Conservation (phyloP, 148 eudicot genomes). For the Spergularia bocconei region DNA sequence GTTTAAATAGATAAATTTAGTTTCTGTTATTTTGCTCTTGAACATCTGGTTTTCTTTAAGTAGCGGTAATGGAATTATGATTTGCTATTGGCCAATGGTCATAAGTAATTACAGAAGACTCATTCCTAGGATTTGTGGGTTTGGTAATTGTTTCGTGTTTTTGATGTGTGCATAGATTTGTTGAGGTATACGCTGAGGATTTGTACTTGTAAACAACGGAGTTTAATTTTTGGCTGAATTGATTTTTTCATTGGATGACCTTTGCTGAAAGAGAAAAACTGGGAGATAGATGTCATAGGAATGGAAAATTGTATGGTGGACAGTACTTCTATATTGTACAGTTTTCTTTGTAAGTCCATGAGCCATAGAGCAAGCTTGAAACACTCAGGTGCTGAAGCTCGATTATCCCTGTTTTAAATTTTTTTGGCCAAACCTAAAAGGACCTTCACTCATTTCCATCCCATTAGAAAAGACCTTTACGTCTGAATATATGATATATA, state of each 20-base stretch:
- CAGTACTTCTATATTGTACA: not conserved
- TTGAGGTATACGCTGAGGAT: too few species aligned
- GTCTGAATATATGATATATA: too few species aligned
- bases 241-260: not conserved
- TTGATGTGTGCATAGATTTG: too few species aligned
- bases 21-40: constrained; percentile 11
- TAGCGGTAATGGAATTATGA: not conserved
- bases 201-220: too few species aligned
- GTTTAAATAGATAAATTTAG: not conserved
- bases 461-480: not conserved
- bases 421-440: not conserved
- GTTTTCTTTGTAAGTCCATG: not conserved
- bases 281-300: not conserved
- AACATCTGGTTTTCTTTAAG: not conserved
- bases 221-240: not conserved
- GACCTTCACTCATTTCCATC: not conserved
- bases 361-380: not conserved
- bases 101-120: not conserved
- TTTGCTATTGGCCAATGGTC: not conserved
- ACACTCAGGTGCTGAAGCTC: not conserved
- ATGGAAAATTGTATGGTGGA: not conserved
- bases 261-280: not conserved
- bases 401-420: not conserved
- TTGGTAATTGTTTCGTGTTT: not conserved
- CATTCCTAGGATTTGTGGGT: not conserved